Percentiles rank a stretch among this genome's conserved stretches.
These are phyloP conservation scores for Amaranthus cruentus DNA, from an alignment of 148 eudicot species.

Conservation along the genomic window DNA sequence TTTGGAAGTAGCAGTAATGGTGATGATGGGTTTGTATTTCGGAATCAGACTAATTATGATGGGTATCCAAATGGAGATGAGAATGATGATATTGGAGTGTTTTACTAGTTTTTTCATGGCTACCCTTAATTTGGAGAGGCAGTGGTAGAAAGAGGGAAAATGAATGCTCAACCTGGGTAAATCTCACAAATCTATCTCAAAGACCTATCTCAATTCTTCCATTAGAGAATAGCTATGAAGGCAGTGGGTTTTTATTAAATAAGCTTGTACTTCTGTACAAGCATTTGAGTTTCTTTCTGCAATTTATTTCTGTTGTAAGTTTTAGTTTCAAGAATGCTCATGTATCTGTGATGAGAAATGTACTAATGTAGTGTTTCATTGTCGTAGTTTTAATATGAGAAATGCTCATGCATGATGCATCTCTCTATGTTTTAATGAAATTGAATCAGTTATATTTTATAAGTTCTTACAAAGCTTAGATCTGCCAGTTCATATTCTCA, in stretches of 20 bases:
- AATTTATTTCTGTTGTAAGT: neutral
- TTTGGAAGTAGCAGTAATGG: slow-evolving; percentile 4
- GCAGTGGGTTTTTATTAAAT: neutral
- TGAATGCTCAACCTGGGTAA: neutral
- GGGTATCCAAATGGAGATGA: too few relatives aligned
- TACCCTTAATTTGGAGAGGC: neutral
- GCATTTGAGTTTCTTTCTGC: neutral
- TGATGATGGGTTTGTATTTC: neutral
- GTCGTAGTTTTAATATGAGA: neutral
- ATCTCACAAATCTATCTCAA: neutral
- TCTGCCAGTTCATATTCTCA: neutral
- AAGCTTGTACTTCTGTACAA: too few relatives aligned
- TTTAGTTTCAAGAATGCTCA: too few relatives aligned
- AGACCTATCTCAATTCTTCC: neutral
- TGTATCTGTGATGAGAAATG: neutral
- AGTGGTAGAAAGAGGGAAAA: too few relatives aligned
- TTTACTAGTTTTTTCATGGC: neutral
- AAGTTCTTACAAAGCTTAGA: neutral
- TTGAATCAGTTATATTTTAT: neutral
- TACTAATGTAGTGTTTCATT: neutral
- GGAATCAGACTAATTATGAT: neutral
- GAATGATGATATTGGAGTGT: neutral
- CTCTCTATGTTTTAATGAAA: neutral
- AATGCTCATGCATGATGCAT: neutral
- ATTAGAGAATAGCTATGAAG: neutral